Evolutionary conservation across 2,329 filamentous ascomycete species (phyloP).

Genomic region (Sclerotinia glacialis): DNA sequence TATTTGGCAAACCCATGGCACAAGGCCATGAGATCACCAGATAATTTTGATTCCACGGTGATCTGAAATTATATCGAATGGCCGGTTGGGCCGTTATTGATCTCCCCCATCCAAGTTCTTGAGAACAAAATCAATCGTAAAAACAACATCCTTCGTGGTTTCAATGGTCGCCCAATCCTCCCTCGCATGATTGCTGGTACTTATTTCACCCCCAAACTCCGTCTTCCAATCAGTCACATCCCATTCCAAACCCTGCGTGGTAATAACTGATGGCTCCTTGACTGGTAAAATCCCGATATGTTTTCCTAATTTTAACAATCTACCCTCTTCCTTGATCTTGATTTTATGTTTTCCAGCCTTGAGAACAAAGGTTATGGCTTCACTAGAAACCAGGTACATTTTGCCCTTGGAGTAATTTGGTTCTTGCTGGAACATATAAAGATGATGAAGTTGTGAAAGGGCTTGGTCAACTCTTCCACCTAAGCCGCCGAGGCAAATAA

Average conservation of each 20-base stretch:
- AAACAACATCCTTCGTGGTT: conserved; percentile 64
- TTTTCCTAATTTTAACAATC: conserved; percentile 48
- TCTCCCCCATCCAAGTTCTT: not conserved
- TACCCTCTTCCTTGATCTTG: conserved; percentile 45
- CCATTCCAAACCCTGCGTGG: conserved; percentile 82
- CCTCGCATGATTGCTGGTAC: conserved; percentile 77
- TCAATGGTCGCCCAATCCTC: conserved; percentile 58
- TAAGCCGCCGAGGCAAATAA: conserved; percentile 81
- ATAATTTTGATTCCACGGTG: not conserved
- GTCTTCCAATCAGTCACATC: conserved; percentile 82
- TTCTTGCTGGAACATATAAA: conserved; percentile 62
- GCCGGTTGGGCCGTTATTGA: not conserved
- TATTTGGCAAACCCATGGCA: not conserved
- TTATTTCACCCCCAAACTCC: conserved; percentile 68
- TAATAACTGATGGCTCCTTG: conserved; percentile 73
- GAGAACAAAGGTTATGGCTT: conserved; percentile 79
- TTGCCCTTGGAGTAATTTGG: conserved; percentile 51
- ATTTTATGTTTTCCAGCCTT: conserved; percentile 66
- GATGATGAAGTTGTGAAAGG: conserved; percentile 81
- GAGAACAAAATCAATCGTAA: conserved; percentile 62
- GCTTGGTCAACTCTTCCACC: conserved; percentile 92
- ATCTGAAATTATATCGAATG: not conserved
- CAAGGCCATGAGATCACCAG: too few relatives aligned
- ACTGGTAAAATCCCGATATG: conserved; percentile 86
- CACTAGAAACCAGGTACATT: conserved; percentile 77